These are phyloP conservation scores for Sarocladium oryzae DNA, from an alignment of 2,329 filamentous ascomycete species.

Conservation along the genomic window DNA sequence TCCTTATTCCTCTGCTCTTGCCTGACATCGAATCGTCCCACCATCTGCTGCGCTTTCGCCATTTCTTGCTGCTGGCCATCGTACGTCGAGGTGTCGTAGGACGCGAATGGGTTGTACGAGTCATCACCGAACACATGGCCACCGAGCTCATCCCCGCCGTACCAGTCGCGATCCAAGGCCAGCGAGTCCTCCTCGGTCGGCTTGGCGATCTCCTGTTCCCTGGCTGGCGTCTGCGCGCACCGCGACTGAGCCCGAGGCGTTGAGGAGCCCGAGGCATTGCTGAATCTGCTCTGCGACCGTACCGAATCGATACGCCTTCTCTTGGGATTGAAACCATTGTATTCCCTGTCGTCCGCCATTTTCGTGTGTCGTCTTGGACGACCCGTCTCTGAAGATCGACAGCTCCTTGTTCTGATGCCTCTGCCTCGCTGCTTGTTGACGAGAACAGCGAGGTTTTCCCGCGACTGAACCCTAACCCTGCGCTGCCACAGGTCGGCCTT, in stretches of 20 bases:
- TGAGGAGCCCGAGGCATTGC: conserved; percentile 26
- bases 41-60: conserved; percentile 73
- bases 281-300: conserved; percentile 20
- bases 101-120: conserved; percentile 84
- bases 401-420: not conserved
- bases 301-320: conserved; percentile 29
- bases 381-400: conserved; percentile 10
- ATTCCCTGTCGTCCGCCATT: conserved; percentile 31
- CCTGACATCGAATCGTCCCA: conserved; percentile 59
- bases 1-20: conserved; percentile 85
- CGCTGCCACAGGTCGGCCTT: not conserved
- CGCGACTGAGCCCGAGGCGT: conserved; percentile 28
- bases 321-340: conserved; percentile 32
- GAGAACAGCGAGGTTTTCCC: conserved; percentile 19
- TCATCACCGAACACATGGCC: conserved; percentile 83
- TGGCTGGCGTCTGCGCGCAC: conserved; percentile 34
- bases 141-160: conserved; percentile 76
- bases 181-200: conserved; percentile 62
- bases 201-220: conserved; percentile 46
- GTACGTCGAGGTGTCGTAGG: conserved; percentile 65
- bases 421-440: not conserved
- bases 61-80: conserved; percentile 73
- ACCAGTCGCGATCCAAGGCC: conserved; percentile 87
- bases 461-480: conserved; percentile 9
- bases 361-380: conserved; percentile 6